These are phyloP conservation scores for Syzygium oleosum DNA, from an alignment of 345 rosid species.

Conservation along the genomic window DNA sequence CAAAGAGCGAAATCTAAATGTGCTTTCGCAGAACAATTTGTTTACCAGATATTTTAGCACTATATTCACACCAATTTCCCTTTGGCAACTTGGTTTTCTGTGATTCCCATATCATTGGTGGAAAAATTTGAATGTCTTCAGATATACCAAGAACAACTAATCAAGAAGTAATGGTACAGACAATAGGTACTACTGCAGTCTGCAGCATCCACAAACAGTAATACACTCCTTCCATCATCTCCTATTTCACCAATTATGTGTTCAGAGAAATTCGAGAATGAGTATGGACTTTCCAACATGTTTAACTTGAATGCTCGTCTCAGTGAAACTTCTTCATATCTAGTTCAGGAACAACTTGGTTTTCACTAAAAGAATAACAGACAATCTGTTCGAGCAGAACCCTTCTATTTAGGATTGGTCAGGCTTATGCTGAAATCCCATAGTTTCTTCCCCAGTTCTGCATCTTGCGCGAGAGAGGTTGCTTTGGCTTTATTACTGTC, in stretches of 20 bases:
- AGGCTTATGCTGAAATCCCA: conserved; percentile 36
- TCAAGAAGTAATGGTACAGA: neutral
- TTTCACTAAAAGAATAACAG: neutral
- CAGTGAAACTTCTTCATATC: neutral
- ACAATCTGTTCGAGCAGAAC: neutral
- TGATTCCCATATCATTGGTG: neutral
- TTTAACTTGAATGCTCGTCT: neutral
- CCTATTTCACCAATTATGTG: neutral
- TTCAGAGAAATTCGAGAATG: neutral
- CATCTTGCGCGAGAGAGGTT: conserved; percentile 28
- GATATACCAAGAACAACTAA: neutral
- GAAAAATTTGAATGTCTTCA: neutral
- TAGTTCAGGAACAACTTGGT: neutral
- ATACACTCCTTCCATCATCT: neutral
- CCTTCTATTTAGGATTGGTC: neutral
- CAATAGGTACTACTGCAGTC: neutral
- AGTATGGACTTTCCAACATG: neutral
- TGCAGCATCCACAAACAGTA: neutral
- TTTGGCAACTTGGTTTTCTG: neutral
- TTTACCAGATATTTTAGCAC: neutral
- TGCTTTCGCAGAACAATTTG: neutral
- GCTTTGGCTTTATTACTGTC: conserved; percentile 41
- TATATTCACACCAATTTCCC: neutral
- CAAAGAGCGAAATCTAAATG: neutral
- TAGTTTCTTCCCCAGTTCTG: conserved; percentile 31